Base-by-base conservation (phyloP, 73 alveolate species). In the Urostyla sp. region DNA sequence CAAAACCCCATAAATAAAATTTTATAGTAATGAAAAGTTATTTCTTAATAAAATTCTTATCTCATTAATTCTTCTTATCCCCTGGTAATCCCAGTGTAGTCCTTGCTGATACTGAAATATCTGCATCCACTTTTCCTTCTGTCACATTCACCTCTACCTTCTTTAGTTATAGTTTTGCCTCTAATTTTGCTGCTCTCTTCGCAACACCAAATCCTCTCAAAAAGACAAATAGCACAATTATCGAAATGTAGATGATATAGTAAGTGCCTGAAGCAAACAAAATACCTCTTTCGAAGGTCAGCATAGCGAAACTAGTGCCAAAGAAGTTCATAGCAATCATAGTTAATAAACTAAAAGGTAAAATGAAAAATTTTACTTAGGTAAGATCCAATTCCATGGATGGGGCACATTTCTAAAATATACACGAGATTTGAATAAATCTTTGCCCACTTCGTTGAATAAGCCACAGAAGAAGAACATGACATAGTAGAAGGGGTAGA, bases 401-500 rank as follows among this genome's bases (percentile, higher is more conserved):
- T 44, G 5, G 1, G 92, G 92, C 36, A 84, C 59, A 15, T 24
- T 32, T 35, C 66, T 60, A 57, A 84, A 84, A 2, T 26, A 50
- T 5, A 78, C 67, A 28, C 89, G 23, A 26, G 44, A 27, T 6
- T 63, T 18, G 48, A 18, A 84, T 1, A 74, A 53, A 75, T 84
- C 92, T 43, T 88, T 88, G 75, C 84, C 74, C 7, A 75, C 30
- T 43, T 88, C 95, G 0, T 73, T 53, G 0, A 61, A 40, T 50
- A 90, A 27, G 35, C 87, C 92, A 38, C 61, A 38, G 26, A 66
- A 75, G 87, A 93, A 83, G 91, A 96, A 96, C 87, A 90, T 78
- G 15, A 90, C 53, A 82, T 92, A 97, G 72, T 92, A 95, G 38
- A 90, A 78, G 66, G 98, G 98, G 76, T 95, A 97, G 95, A 95